Evolutionary conservation across 257 asterid genomes (phyloP).

Genomic region (Solanum appendiculatum): DNA sequence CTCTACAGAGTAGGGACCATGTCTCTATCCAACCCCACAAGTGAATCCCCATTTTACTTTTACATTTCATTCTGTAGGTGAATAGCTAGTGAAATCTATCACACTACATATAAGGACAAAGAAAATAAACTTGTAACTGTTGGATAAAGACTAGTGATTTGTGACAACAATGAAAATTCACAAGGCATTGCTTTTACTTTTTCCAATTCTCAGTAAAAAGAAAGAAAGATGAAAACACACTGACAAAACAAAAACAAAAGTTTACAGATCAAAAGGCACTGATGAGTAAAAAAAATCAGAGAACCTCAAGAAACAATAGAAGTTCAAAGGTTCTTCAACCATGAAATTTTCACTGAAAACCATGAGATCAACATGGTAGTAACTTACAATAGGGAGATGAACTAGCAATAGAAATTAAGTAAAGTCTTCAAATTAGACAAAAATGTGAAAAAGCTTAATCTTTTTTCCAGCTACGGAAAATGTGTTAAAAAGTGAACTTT

Average conservation of each 20-base stretch:
- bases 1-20: slow-evolving; percentile 7
- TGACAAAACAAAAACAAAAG: neutral
- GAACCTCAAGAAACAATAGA: neutral
- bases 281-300: neutral
- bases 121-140: slow-evolving; percentile 6
- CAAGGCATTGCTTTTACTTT: slow-evolving; percentile 1
- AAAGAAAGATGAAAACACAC: neutral
- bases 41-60: slow-evolving; percentile 9
- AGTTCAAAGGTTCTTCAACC: neutral
- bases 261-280: neutral
- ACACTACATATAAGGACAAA: slow-evolving; percentile 27
- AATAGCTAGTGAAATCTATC: slow-evolving; percentile 27
- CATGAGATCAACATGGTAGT: neutral
- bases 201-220: slow-evolving; percentile 1
- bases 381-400: neutral
- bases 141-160: slow-evolving; percentile 27
- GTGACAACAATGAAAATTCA: slow-evolving; percentile 16
- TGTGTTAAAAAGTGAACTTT: slow-evolving; percentile 15
- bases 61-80: slow-evolving; percentile 3
- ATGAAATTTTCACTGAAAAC: neutral
- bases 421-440: neutral
- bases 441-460: neutral
- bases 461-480: neutral
- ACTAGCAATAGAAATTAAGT: neutral
- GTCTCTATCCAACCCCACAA: slow-evolving; percentile 39